Evolutionary conservation across 1,139 yeast species (phyloP).

Genomic region (Yamadazyma dendronema): DNA sequence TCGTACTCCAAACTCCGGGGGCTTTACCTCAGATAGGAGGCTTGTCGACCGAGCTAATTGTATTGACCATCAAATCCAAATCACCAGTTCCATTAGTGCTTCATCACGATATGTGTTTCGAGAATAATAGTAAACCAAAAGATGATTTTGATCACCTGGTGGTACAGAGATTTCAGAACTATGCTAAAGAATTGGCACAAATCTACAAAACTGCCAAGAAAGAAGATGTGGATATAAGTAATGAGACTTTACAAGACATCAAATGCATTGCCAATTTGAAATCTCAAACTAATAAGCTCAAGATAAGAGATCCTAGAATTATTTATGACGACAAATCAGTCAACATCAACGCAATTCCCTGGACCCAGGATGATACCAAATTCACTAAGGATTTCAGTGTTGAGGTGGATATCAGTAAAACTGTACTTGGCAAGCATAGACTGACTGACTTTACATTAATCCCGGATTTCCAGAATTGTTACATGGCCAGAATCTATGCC

Average conservation of each 20-base stretch:
- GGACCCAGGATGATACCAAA: slow-evolving; percentile 6
- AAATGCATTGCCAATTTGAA: slow-evolving; percentile 35
- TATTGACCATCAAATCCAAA: slow-evolving; percentile 32
- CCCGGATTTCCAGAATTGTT: slow-evolving; percentile 41
- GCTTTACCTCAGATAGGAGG: slow-evolving; percentile 22
- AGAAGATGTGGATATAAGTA: slow-evolving; percentile 24
- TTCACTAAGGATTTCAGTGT: slow-evolving; percentile 13
- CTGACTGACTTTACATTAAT: slow-evolving; percentile 29
- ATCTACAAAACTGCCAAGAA: slow-evolving; percentile 25
- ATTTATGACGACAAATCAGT: slow-evolving; percentile 2
- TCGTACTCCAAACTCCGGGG: slow-evolving; percentile 15
- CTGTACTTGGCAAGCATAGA: slow-evolving; percentile 9
- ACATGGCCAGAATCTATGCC: slow-evolving; percentile 34
- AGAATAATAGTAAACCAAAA: slow-evolving; percentile 26
- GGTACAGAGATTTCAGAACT: slow-evolving; percentile 30
- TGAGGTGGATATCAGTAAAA: slow-evolving; percentile 14
- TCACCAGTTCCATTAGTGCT: slow-evolving; percentile 38
- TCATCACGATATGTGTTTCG: slow-evolving; percentile 36
- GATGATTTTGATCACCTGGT: slow-evolving; percentile 35
- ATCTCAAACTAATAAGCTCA: slow-evolving; percentile 25
- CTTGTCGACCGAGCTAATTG: slow-evolving; percentile 30
- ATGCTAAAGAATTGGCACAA: slow-evolving; percentile 30
- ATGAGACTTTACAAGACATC: slow-evolving; percentile 27
- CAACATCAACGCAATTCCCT: slow-evolving; percentile 6
- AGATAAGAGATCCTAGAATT: slow-evolving; percentile 16